Evolutionary conservation across 345 rosid genomes (phyloP), one percentile per base, ranked within the genome.

Genomic region (Moricandia arvensis): DNA sequence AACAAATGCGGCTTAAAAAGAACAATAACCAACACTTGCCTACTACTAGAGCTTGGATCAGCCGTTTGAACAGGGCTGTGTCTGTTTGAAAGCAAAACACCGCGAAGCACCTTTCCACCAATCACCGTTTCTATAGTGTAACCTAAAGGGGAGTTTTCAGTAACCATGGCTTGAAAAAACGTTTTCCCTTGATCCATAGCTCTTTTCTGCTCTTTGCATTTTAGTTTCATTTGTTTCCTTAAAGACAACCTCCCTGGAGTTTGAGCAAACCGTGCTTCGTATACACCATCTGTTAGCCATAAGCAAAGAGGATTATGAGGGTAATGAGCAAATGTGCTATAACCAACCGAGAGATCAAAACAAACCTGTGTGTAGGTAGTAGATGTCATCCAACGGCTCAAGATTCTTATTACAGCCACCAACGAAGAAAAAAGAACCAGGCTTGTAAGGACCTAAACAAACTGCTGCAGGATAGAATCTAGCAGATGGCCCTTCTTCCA

Each of bases 321-420:
- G 64, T 61, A 49, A 16, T 49, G 4, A 21, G 24, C 24, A 21
- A 21, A 29, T 53, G 41, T 74, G 15, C 27, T 59, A 10, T 21
- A 41, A 66, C 24, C 29, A 75, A 26, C 51, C 35, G 59, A 80
- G n/a, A 33, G 53, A 17, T 60, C 18, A 5, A n/a, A 69, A 24
- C 26, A 30, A 47, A 95, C 99, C 98, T 86, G 94, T 93, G 74
- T 91, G 73, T 68, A 95, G 77, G 82, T 84, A 95, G 85, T 85
- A 88, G 78, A 89, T 90, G 82, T 93, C 98, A 80, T 89, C 96
- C 75, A 95, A 78, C 57, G 97, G 91, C 85, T 93, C 97, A 13
- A 93, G 97, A 80, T 83, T 87, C 85, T 86, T 91, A 78, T 93
- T 87, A 85, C 94, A 96, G 59, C 99, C 99, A 79, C 98, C 98